Conservation (phyloP, 768 basidiomycete species). For the Mycena galopus region DNA sequence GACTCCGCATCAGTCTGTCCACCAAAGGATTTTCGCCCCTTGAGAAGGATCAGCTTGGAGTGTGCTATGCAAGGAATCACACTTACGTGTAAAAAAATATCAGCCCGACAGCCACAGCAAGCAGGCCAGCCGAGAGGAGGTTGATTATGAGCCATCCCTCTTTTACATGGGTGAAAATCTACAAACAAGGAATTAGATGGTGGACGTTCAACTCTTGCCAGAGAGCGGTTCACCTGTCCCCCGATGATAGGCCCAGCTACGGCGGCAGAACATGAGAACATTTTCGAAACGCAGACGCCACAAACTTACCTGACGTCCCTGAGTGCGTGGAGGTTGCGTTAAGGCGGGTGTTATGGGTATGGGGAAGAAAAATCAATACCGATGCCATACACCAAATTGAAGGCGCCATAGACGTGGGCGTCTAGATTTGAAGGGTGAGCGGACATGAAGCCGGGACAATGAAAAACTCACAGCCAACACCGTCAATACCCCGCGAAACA, state of each 20-base stretch:
- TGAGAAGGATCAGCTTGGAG: not conserved
- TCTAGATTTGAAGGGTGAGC: conserved; percentile 57
- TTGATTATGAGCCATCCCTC: conserved; percentile 75
- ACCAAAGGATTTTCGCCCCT: conserved; percentile 59
- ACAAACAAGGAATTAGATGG: not conserved
- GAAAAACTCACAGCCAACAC: conserved; percentile 72
- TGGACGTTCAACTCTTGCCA: not conserved
- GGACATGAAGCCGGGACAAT: not conserved
- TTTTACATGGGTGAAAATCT: conserved; percentile 71
- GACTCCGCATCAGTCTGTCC: conserved; percentile 33
- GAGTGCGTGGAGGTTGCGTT: not conserved
- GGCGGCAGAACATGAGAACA: conserved; percentile 3
- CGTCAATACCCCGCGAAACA: conserved; percentile 67
- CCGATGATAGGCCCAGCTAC: conserved; percentile 79
- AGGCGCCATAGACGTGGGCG: conserved; percentile 80
- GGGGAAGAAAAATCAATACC: conserved; percentile 41
- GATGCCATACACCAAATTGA: conserved; percentile 78
- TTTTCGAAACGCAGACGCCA: not conserved
- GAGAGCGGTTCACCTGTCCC: conserved; percentile 63
- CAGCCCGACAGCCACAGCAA: conserved; percentile 54
- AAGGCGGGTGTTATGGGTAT: not conserved
- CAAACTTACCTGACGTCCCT: conserved; percentile 66
- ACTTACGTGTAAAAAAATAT: conserved; percentile 54
- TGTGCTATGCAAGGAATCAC: not conserved
- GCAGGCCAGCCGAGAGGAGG: conserved; percentile 59